Evolutionary conservation across 2,329 filamentous ascomycete species (phyloP), one percentile per base, ranked within the genome.

Genomic region (Pezicula rhizophila): DNA sequence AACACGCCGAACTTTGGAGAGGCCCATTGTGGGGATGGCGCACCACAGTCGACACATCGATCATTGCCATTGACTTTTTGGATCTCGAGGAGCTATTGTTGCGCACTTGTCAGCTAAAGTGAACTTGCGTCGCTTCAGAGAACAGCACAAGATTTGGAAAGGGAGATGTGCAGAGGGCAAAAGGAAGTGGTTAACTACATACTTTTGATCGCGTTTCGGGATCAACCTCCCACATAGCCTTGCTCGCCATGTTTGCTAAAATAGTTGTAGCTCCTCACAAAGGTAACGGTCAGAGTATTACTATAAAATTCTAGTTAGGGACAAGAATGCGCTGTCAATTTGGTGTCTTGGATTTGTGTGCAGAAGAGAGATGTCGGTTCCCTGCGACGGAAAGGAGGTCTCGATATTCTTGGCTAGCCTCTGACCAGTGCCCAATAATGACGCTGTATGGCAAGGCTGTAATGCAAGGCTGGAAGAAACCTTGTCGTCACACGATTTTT

Each of bases 151-250:
- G 37, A 15, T 25, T 42, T 28, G 14, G 38, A 12, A 43, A 17
- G 25, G 28, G 45, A 25, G 42, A 15, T 14, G 3, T 12, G 8
- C 10, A 38, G 35, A 15, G 2, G 2, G 14, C 3, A 4, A 48
- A 33, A 50, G 42, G 45, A 33, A 33, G 18, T 20, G 14, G 18
- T 3, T 8, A n/a, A 15, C 35, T 8, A 46, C 66, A 60, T 73
- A 95, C 91, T 82, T 97, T 97, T 65, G 87, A 89, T 71, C 89
- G 83, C 53, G 92, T 97, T 76, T 97, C 92, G 43, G 93, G 93
- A 70, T 99, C 93, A 58, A 99, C 90, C 74, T 99, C 93, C 93
- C 93, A 99, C 87, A 96, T 92, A 59, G 78, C 80, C 72, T 91
- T 92, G 64, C 81, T 76, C 58, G 80, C 73, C 80, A 83, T 65